A percentile compares a stretch with the other conserved stretches of the same genome.
Evolutionary conservation across 148 eudicot genomes (phyloP).

Genomic region (Dysphania ambrosioides): DNA sequence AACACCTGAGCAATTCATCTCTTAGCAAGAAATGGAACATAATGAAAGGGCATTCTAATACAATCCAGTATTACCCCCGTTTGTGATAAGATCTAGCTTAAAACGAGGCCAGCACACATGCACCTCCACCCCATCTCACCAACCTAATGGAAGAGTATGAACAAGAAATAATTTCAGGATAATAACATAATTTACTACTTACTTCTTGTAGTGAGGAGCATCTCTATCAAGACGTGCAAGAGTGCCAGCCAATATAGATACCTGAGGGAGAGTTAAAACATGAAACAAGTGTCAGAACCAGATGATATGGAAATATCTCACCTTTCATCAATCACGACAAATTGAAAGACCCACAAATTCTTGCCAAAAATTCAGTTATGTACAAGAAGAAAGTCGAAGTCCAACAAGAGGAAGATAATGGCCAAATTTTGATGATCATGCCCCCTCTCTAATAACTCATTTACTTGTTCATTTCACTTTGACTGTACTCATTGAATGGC

Average conservation of each 20-base stretch:
- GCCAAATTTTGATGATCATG: neutral
- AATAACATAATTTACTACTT: conserved; percentile 27
- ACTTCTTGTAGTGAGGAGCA: conserved; percentile 97
- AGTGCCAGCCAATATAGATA: conserved; percentile 96
- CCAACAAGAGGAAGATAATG: neutral
- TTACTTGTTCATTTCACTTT: neutral
- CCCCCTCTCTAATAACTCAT: neutral
- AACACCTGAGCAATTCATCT: neutral
- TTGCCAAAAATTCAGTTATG: conserved; percentile 1
- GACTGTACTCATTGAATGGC: neutral
- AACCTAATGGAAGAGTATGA: neutral
- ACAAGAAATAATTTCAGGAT: neutral
- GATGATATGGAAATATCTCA: too few relatives aligned
- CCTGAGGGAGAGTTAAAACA: conserved; percentile 42
- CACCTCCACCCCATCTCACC: neutral
- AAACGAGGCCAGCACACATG: too few relatives aligned
- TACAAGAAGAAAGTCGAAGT: neutral
- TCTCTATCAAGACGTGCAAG: conserved; percentile 98
- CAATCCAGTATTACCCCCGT: neutral
- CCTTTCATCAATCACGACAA: neutral
- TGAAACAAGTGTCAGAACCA: too few relatives aligned
- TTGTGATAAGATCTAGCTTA: neutral
- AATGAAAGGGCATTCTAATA: neutral
- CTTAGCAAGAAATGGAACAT: neutral
- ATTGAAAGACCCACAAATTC: neutral